These are phyloP conservation scores for Tuber magnatum DNA, from an alignment of 495 filamentous ascomycete genomes.

Conservation along the genomic window DNA sequence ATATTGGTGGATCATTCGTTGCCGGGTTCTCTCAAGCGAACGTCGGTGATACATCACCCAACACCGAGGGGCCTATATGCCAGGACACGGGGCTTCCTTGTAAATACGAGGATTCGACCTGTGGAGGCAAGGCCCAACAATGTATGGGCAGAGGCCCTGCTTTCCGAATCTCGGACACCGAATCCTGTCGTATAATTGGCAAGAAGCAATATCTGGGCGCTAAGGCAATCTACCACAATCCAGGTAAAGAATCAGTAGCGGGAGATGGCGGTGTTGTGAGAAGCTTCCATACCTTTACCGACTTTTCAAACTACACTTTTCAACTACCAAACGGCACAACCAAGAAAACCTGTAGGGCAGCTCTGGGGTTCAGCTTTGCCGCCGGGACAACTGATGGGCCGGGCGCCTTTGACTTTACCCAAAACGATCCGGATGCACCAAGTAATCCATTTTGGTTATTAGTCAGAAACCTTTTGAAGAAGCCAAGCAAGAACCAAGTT, in stretches of 20 bases:
- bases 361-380: slow-evolving; percentile 87
- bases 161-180: slow-evolving; percentile 62
- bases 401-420: slow-evolving; percentile 88
- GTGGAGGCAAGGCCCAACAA: slow-evolving; percentile 61
- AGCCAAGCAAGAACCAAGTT: slow-evolving; percentile 62
- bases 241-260: slow-evolving; percentile 47
- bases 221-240: slow-evolving; percentile 54
- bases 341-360: slow-evolving; percentile 77
- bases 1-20: slow-evolving; percentile 61
- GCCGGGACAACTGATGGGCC: slow-evolving; percentile 92
- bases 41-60: slow-evolving; percentile 88
- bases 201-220: slow-evolving; percentile 65
- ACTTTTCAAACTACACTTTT: slow-evolving; percentile 58
- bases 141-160: slow-evolving; percentile 84
- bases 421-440: slow-evolving; percentile 65
- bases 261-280: slow-evolving; percentile 58
- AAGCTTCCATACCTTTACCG: slow-evolving; percentile 66
- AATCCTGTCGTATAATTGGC: slow-evolving; percentile 78
- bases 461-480: slow-evolving; percentile 64
- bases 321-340: slow-evolving; percentile 64
- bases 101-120: slow-evolving; percentile 71
- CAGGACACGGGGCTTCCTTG: slow-evolving; percentile 68
- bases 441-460: slow-evolving; percentile 76
- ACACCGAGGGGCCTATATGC: slow-evolving; percentile 76
- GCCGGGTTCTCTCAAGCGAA: slow-evolving; percentile 93